Conservation (phyloP, 306 rosid genomes). For the Pyrus pyrifolia region DNA sequence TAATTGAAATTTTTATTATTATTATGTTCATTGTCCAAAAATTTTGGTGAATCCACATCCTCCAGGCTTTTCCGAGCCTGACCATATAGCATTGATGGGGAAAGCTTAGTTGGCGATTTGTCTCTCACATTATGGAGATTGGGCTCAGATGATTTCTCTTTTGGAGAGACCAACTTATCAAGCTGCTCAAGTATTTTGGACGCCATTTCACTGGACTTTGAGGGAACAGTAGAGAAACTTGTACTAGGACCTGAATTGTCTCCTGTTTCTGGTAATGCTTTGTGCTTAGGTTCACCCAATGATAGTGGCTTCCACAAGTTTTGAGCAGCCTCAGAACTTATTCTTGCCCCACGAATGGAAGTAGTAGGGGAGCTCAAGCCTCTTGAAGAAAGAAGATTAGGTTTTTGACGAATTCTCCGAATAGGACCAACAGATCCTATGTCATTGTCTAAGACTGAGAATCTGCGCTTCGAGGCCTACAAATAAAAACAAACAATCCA, state of each 20-base stretch:
- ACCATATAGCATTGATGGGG: constrained; percentile 73
- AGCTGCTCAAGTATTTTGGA: constrained; percentile 77
- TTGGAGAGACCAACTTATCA: constrained; percentile 67
- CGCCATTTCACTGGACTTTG: constrained; percentile 75
- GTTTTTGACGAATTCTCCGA: constrained; percentile 70
- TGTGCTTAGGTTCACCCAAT: constrained; percentile 30
- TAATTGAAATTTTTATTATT: not conserved
- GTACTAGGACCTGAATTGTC: constrained; percentile 32
- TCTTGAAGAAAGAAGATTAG: constrained; percentile 59
- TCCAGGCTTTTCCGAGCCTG: constrained; percentile 86
- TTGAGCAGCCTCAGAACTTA: constrained; percentile 32
- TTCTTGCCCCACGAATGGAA: constrained; percentile 29
- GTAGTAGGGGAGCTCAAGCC: constrained; percentile 43
- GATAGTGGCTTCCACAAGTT: constrained; percentile 30
- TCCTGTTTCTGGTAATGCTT: constrained; percentile 37
- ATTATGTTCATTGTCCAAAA: constrained; percentile 30
- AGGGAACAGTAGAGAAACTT: constrained; percentile 33
- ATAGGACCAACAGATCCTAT: constrained; percentile 77
- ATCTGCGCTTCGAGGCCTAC: constrained; percentile 63
- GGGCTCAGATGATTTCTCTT: constrained; percentile 50
- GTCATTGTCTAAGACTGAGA: constrained; percentile 64
- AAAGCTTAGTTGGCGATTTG: constrained; percentile 58
- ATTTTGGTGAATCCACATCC: constrained; percentile 57
- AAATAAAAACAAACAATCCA: constrained; percentile 1
- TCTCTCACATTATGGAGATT: constrained; percentile 33